A percentile compares a stretch with the other conserved stretches of the same genome.
Conservation (phyloP, 2,329 filamentous ascomycete genomes). For the Myriangium duriaei region DNA sequence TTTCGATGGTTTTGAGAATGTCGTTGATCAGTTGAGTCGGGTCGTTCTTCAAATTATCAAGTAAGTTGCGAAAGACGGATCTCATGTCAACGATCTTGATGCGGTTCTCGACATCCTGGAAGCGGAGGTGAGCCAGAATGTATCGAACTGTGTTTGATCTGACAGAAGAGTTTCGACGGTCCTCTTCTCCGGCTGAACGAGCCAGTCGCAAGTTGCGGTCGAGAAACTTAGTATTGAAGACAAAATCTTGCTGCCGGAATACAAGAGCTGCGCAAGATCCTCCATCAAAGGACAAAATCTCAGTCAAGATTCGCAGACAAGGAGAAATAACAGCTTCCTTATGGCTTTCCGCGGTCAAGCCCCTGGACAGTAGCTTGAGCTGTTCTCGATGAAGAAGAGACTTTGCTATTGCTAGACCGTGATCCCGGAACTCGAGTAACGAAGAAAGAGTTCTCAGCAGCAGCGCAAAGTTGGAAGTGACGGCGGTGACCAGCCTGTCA, state of each 20-base stretch:
- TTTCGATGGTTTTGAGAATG: conserved; percentile 57
- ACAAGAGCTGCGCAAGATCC: conserved; percentile 66
- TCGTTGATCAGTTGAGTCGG: conserved; percentile 63
- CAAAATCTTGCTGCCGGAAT: conserved; percentile 60
- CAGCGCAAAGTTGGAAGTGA: conserved; percentile 68
- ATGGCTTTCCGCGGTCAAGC: conserved; percentile 64
- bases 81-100: conserved; percentile 69
- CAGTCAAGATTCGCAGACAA: conserved; percentile 70
- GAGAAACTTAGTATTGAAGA: conserved; percentile 57
- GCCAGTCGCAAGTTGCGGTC: conserved; percentile 69
- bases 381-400: conserved; percentile 71
- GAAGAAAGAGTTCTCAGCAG: conserved; percentile 67
- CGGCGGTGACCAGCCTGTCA: conserved; percentile 66
- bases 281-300: conserved; percentile 76
- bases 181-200: conserved; percentile 46
- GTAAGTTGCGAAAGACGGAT: conserved; percentile 54
- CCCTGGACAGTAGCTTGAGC: conserved; percentile 65
- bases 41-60: conserved; percentile 67
- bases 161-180: conserved; percentile 57
- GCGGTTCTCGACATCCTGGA: conserved; percentile 65
- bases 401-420: conserved; percentile 67
- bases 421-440: conserved; percentile 59
- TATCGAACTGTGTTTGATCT: conserved; percentile 75
- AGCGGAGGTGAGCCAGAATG: conserved; percentile 64
- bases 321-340: conserved; percentile 86